Evolutionary conservation across 805 yeast genomes (phyloP), one percentile per base, ranked within the genome.

Genomic region (Zygosaccharomyces kombuchaensis): DNA sequence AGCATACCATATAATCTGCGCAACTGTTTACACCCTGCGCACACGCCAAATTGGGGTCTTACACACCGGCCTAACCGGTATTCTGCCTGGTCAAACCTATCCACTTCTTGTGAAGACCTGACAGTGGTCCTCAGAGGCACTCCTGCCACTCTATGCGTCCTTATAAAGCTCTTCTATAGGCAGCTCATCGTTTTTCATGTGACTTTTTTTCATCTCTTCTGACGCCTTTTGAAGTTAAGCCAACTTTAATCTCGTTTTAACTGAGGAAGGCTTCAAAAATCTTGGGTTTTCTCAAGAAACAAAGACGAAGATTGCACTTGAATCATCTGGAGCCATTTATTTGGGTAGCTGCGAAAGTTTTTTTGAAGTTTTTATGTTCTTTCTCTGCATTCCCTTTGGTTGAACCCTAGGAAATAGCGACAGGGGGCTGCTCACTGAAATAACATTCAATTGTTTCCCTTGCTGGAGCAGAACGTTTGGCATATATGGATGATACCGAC

Each of bases 11-110:
- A 34, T 55, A 8, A 44, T 59, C 13, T 48, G 55, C n/a, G 23
- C 52, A 13, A 1, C 35, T 62, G 9, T 50, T 55, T 36, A 45
- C 55, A 5, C 51, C 52, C 9, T 62, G 65, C 65, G 52, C 55
- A 9, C 63, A 59, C 35, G 40, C 34, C 34, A 49, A 53, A 34
- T 7, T 62, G n/a, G 52, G 51, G 10, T 56, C 62, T 9, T 40
- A 48, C 25, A 60, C 66, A 1, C 34, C 57, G 17, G 59, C 63
- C 9, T 48, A 52, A 34, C 22, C 59, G 5, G 29, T 61, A 4
- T 43, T 51, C 39, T 43, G 45, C 32, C 37, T 58, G 3, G 43
- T 62, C 30, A 53, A 44, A 35, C 27, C 40, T 10, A 48, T 57
- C 3, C 57, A 52, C 29, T 55, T 57, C 36, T 36, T 54, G 29